phyloP scores from a whole-genome alignment of 2,329 filamentous ascomycete species.

The Myriosclerotinia curreyana region DNA sequence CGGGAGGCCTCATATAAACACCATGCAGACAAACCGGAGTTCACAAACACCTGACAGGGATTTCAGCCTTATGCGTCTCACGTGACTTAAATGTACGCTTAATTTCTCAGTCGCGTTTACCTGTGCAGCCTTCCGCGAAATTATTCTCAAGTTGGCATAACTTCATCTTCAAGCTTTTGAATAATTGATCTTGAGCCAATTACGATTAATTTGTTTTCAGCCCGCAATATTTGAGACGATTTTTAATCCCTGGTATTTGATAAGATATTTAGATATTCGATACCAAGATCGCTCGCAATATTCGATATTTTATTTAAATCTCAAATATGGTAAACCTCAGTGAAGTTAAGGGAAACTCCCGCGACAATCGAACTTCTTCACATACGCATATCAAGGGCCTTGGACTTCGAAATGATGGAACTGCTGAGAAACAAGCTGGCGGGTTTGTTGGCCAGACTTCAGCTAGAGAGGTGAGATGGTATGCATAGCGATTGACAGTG shows the following conservation, averaged over 20 bases:
- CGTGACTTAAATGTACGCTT: slow-evolving; percentile 15
- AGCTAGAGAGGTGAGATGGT: slow-evolving; percentile 72
- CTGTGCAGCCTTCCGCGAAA: slow-evolving; percentile 22
- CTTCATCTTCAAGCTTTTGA: slow-evolving; percentile 16
- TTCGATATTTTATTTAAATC: slow-evolving; percentile 18
- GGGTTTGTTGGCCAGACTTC: slow-evolving; percentile 88
- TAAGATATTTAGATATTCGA: neutral
- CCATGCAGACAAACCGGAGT: neutral
- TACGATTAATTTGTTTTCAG: neutral
- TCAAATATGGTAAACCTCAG: slow-evolving; percentile 74
- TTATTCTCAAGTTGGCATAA: slow-evolving; percentile 19
- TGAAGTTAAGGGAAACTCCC: slow-evolving; percentile 90
- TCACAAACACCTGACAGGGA: neutral
- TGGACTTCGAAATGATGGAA: slow-evolving; percentile 80
- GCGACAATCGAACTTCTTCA: slow-evolving; percentile 92
- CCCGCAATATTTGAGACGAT: neutral
- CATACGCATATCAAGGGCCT: slow-evolving; percentile 98
- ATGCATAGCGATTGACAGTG: slow-evolving; percentile 50
- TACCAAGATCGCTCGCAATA: neutral
- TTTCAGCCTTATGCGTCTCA: slow-evolving; percentile 14
- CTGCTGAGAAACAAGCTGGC: slow-evolving; percentile 71
- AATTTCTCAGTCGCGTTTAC: slow-evolving; percentile 18
- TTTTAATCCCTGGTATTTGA: neutral
- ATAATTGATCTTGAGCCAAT: slow-evolving; percentile 9
- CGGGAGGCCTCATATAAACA: slow-evolving; percentile 5